Percentiles rank a stretch among this genome's conserved stretches.
Evolutionary conservation across 345 rosid genomes (phyloP).

Genomic region (Hibiscus syriacus): DNA sequence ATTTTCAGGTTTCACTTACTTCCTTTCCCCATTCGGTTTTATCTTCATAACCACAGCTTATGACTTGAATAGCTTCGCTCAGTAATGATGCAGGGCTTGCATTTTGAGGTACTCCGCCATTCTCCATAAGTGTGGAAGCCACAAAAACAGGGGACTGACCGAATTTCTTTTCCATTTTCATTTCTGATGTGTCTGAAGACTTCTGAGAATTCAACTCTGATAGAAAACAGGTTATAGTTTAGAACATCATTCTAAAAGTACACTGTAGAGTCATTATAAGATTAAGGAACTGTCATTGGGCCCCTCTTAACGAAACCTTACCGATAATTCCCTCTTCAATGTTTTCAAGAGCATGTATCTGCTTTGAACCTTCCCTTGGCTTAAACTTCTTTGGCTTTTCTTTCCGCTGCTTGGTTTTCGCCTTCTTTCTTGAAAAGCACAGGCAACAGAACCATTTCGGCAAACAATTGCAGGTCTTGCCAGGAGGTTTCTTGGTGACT

Average conservation of each 20-base stretch:
- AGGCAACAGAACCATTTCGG: conserved; percentile 85
- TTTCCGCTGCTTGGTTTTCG: conserved; percentile 43
- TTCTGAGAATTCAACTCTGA: conserved; percentile 32
- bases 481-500: conserved; percentile 67
- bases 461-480: conserved; percentile 93
- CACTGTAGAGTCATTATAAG: neutral
- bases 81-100: conserved; percentile 65
- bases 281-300: neutral
- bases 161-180: conserved; percentile 82
- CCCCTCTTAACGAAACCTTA: conserved; percentile 7
- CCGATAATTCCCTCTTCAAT: conserved; percentile 67
- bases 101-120: conserved; percentile 71
- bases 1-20: conserved; percentile 33
- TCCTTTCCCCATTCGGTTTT: conserved; percentile 99
- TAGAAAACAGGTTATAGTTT: neutral
- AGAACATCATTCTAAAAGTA: neutral
- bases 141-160: conserved; percentile 93
- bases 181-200: conserved; percentile 39
- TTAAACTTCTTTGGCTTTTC: conserved; percentile 57
- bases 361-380: conserved; percentile 70
- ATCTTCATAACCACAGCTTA: conserved; percentile 95
- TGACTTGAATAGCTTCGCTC: conserved; percentile 93
- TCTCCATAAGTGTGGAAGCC: conserved; percentile 55
- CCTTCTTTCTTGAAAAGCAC: conserved; percentile 68
- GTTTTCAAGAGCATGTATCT: conserved; percentile 84